Evolutionary conservation across 1,284 basidiomycete species (phyloP).

Genomic region (Agaricales sp.): DNA sequence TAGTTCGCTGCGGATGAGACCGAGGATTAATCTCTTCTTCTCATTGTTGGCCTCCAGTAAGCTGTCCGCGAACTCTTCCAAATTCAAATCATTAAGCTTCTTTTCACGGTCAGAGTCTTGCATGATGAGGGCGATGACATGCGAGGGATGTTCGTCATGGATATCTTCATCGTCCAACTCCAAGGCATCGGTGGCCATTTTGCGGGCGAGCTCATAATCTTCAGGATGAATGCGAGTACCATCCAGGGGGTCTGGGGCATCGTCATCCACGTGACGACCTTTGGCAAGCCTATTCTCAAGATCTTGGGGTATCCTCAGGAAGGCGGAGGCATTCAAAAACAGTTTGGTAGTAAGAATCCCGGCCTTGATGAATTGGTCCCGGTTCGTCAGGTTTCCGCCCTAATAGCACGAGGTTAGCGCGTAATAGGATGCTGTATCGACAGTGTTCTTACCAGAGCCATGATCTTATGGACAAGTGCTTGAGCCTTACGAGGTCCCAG

Average conservation of each 20-base stretch:
- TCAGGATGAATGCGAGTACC: conserved; percentile 96
- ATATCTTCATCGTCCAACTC: conserved; percentile 94
- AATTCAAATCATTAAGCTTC: conserved; percentile 85
- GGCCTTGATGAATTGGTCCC: conserved; percentile 77
- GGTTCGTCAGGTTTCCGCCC: conserved; percentile 80
- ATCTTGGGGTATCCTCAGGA: conserved; percentile 81
- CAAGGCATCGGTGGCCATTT: conserved; percentile 97
- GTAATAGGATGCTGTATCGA: conserved; percentile 7
- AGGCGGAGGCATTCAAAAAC: conserved; percentile 85
- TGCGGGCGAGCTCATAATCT: conserved; percentile 95
- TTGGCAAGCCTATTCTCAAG: conserved; percentile 48
- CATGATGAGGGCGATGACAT: conserved; percentile 81
- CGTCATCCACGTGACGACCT: conserved; percentile 62
- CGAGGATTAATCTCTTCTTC: conserved; percentile 81
- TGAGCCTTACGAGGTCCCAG: conserved; percentile 94
- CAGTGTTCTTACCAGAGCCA: conserved; percentile 42
- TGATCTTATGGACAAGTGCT: conserved; percentile 76
- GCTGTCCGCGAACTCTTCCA: conserved; percentile 95
- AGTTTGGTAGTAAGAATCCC: conserved; percentile 77
- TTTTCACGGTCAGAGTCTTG: conserved; percentile 68
- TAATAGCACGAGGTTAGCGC: conserved; percentile 19
- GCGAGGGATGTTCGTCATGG: conserved; percentile 83
- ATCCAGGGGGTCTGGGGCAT: conserved; percentile 84
- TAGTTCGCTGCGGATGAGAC: conserved; percentile 87
- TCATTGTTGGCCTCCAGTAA: conserved; percentile 78